phyloP scores from a whole-genome alignment of 2,329 filamentous ascomycete species.

The Exophiala aquamarina region DNA sequence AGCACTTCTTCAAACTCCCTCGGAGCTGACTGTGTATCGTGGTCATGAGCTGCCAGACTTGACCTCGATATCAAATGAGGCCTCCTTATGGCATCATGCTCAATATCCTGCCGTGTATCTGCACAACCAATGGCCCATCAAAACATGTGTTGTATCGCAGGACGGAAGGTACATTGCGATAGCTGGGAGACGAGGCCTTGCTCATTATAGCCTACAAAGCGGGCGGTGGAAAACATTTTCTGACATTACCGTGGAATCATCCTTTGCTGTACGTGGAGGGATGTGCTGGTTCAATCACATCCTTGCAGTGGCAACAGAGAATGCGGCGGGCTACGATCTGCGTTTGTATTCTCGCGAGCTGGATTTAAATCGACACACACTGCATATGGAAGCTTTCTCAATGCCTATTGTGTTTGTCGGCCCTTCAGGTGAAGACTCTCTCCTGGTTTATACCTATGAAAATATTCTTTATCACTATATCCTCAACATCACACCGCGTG shows the following conservation, averaged over 20 bases:
- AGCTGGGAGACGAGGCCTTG: conserved; percentile 87
- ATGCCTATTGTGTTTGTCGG: conserved; percentile 88
- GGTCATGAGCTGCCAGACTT: conserved; percentile 90
- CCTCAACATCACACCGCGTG: conserved; percentile 69
- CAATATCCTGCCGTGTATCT: conserved; percentile 84
- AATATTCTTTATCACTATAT: conserved; percentile 95
- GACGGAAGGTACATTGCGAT: conserved; percentile 94
- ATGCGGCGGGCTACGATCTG: conserved; percentile 76
- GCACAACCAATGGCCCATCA: conserved; percentile 89
- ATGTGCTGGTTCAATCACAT: conserved; percentile 99
- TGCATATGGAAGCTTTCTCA: conserved; percentile 75
- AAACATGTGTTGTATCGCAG: conserved; percentile 79
- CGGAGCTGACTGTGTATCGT: conserved; percentile 86
- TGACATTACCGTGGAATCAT: conserved; percentile 76
- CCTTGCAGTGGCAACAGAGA: conserved; percentile 88
- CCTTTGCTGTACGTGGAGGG: conserved; percentile 87
- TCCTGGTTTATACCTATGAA: conserved; percentile 95
- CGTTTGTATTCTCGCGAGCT: conserved; percentile 91
- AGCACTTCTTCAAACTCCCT: conserved; percentile 83
- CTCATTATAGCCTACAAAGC: conserved; percentile 93
- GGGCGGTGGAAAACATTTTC: conserved; percentile 94
- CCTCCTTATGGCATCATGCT: conserved; percentile 91
- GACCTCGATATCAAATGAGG: conserved; percentile 86
- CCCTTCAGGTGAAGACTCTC: conserved; percentile 86
- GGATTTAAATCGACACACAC: conserved; percentile 68